Conservation (phyloP, 345 rosid genomes). For the Microthlaspi erraticum region DNA sequence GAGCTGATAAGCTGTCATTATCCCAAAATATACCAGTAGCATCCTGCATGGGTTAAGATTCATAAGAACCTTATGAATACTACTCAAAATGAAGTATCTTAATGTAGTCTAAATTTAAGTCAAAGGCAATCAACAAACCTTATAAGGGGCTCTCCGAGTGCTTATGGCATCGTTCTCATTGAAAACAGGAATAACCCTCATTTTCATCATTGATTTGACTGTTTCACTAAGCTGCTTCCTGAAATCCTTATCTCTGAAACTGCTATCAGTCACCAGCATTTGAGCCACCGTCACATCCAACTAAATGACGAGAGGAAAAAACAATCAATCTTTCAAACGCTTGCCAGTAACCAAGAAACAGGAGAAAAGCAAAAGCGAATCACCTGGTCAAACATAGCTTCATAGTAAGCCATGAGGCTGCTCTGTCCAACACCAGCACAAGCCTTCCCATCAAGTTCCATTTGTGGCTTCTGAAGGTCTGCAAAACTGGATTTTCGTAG, state of each 20-base stretch:
- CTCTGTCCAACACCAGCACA: conserved; percentile 99
- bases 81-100: background rate
- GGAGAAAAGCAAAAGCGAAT: background rate
- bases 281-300: conserved; percentile 95
- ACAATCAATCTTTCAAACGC: conserved; percentile 19
- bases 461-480: conserved; percentile 95
- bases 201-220: conserved; percentile 60
- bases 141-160: conserved; percentile 95
- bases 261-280: conserved; percentile 93
- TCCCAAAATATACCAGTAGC: conserved; percentile 99
- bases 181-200: conserved; percentile 86
- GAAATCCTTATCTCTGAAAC: conserved; percentile 77
- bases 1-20: conserved; percentile 96
- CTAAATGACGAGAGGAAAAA: conserved; percentile 42
- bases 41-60: conserved; percentile 62
- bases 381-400: conserved; percentile 85
- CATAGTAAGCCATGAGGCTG: conserved; percentile 94
- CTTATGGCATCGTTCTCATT: conserved; percentile 98
- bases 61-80: background rate
- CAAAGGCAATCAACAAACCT: conserved; percentile 52
- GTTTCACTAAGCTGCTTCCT: conserved; percentile 87
- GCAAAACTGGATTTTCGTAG: conserved; percentile 63
- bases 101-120: conserved; percentile 2
- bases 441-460: conserved; percentile 93
- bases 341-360: background rate